Base-by-base conservation (phyloP, 139 green algal genomes). In the Picochlorum sp. region DNA sequence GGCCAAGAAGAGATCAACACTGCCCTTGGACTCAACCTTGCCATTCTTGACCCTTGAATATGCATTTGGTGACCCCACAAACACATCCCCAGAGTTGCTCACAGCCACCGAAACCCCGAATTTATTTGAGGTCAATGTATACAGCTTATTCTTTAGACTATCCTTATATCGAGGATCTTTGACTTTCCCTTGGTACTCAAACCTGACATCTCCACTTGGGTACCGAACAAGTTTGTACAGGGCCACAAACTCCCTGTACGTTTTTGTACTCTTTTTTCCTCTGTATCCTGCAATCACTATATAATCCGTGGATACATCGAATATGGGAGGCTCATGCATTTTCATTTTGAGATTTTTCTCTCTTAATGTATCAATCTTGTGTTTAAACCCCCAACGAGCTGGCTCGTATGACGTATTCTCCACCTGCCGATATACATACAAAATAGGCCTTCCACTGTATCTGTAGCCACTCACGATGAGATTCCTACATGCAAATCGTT, bases 1-100 rank as follows among this genome's bases (percentile, higher is more conserved):
- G 45, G 45, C 16, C 16, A 52, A 20, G 45, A 52, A 52, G 18
- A 52, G 45, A 52, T 52, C 45, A 52, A 52, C 45, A 52, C 45
- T 52, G 18, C 45, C 45, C 18, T 52, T 52, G 16, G 45, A 52
- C 18, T 52, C 45, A 52, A 52, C 18, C 45, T 52, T 52, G 16
- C 45, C 45, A 52, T 52, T 52, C 45, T 52, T 52, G 16, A 52
- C 4, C 18, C 45, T 52, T 4, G 45, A 52, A 20, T 52, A 52
- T 52, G 45, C 45, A n/a, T 20, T 52, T n/a, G 45, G 45, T n/a
- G 45, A 52, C 18, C 45, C 45, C 16, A 52, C 18, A 52, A 52
- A 52, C 45, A 52, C 45, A 20, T 52, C 45, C 6, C 45, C 45
- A 52, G 45, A 23, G 45, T 52, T 20, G 45, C 45, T 52, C 16